Base-by-base conservation (phyloP, 2,329 filamentous ascomycete genomes). In the Aspergillus uvarum region DNA sequence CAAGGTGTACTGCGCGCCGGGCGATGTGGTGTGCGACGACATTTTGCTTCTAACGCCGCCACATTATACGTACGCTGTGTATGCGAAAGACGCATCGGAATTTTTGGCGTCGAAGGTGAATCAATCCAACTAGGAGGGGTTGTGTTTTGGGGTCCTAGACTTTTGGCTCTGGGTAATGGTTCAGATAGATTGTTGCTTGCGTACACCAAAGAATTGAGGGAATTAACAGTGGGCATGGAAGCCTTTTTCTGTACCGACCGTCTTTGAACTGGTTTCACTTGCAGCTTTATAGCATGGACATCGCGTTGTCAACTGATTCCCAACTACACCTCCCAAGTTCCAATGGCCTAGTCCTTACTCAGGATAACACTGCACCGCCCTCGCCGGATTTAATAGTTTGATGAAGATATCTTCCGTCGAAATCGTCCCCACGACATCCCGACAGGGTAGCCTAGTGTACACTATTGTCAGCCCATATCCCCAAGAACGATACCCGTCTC, bases 1-100 rank as follows among this genome's bases (percentile, higher is more conserved):
- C 21, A 62, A 66, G 53, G 61, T 67, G 8, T 66, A 58, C 38
- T 67, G 65, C 58, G 64, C 63, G 0, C 11, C 60, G 8, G 65
- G 64, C 0, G 65, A 67, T 35, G 1, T 66, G 47, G 65, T 67
- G 5, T 67, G 65, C 38, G 35, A 29, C 6, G 63, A 61, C 3
- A 67, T 63, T 4, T 48, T 67, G 24, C 49, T 67, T 19, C 56
- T 67, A 6, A 63, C 61, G 6, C 12, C 64, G 2, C 47, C 55
- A 21, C 65, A 67, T 54, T n/a, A 65, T 54, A 66, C 56, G 3
- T 67, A 67, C 38, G 52, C 32, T 0, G 1, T 57, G n/a, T 51
- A 67, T 54, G 65, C 64, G 6, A 52, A 47, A 0, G 44, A 55
- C 10, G 65, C 65, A 19, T 58, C 61, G 6, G 31, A 38, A 1